phyloP scores from a whole-genome alignment of 2,329 filamentous ascomycete species.

The Cladosporium sphaerospermum region DNA sequence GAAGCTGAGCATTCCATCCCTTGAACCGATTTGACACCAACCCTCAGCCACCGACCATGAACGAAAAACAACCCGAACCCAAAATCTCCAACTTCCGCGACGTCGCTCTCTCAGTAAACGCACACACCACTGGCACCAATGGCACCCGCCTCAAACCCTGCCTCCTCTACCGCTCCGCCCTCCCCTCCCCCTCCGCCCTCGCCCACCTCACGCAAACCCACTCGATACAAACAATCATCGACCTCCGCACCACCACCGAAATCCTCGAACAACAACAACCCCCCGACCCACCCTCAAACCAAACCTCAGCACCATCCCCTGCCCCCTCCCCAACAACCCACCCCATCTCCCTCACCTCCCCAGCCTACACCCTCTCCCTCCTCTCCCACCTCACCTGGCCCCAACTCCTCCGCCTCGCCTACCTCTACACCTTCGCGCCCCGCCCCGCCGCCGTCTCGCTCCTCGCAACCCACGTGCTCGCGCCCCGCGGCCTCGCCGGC shows the following conservation, averaged over 20 bases:
- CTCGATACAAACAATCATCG: conserved; percentile 66
- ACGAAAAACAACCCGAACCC: neutral
- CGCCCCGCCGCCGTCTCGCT: conserved; percentile 64
- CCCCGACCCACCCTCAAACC: neutral
- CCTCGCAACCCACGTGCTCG: conserved; percentile 64
- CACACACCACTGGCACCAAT: conserved; percentile 38
- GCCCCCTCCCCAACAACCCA: conserved; percentile 34
- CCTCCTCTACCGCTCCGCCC: conserved; percentile 25
- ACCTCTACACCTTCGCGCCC: conserved; percentile 60
- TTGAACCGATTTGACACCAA: neutral
- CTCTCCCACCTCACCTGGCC: conserved; percentile 62
- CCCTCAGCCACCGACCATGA: neutral
- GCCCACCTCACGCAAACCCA: conserved; percentile 52
- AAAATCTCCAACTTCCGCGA: conserved; percentile 68
- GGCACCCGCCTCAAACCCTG: conserved; percentile 32
- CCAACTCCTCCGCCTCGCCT: conserved; percentile 57
- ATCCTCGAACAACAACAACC: conserved; percentile 17
- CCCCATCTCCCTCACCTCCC: conserved; percentile 68
- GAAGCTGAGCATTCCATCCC: neutral
- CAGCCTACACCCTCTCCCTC: conserved; percentile 61
- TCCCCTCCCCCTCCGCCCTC: conserved; percentile 55
- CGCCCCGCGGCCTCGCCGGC: conserved; percentile 63
- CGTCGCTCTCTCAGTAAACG: conserved; percentile 63
- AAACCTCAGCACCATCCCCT: conserved; percentile 40
- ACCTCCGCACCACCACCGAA: conserved; percentile 66